Percentiles rank a stretch among this genome's conserved stretches.
These are phyloP conservation scores for Orbilia blumenaviensis DNA, from an alignment of 2,329 filamentous ascomycete genomes.

Conservation along the genomic window DNA sequence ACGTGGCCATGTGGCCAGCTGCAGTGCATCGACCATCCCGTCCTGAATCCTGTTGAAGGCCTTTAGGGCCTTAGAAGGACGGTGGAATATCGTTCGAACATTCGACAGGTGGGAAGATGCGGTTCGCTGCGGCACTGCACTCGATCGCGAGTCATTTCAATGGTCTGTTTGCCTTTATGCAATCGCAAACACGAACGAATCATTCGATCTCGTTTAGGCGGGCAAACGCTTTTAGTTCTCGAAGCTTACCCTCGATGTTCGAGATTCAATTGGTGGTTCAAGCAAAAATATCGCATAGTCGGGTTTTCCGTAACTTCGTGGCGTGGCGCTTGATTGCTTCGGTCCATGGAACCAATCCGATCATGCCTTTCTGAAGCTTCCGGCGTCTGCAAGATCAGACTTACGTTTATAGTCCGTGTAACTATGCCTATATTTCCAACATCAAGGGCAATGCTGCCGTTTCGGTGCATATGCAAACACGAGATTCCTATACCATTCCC, in stretches of 20 bases:
- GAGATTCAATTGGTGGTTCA: neutral
- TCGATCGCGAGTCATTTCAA: neutral
- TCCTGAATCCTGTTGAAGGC: too few relatives aligned
- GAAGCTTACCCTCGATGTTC: neutral
- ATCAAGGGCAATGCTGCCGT: constrained; percentile 5
- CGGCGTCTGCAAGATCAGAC: constrained; percentile 14
- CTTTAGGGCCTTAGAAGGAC: too few relatives aligned
- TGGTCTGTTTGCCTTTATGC: constrained; percentile 36
- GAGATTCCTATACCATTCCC: neutral
- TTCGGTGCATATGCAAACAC: constrained; percentile 12
- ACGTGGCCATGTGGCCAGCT: constrained; percentile 41
- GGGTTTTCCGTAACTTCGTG: constrained; percentile 2
- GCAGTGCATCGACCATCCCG: constrained; percentile 19
- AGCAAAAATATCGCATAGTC: constrained; percentile 8
- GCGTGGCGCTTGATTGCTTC: constrained; percentile 15
- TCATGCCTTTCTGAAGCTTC: neutral
- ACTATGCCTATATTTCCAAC: constrained; percentile 18
- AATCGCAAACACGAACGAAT: neutral
- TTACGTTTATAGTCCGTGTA: constrained; percentile 8
- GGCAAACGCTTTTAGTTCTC: constrained; percentile 1
- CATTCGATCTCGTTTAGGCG: constrained; percentile 10
- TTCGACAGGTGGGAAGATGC: constrained; percentile 6
- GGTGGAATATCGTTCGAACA: constrained; percentile 23
- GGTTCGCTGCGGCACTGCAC: constrained; percentile 13
- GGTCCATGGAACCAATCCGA: constrained; percentile 4